Conservation (phyloP, 164 flowering plant genomes). For the Hamamelis virginiana region DNA sequence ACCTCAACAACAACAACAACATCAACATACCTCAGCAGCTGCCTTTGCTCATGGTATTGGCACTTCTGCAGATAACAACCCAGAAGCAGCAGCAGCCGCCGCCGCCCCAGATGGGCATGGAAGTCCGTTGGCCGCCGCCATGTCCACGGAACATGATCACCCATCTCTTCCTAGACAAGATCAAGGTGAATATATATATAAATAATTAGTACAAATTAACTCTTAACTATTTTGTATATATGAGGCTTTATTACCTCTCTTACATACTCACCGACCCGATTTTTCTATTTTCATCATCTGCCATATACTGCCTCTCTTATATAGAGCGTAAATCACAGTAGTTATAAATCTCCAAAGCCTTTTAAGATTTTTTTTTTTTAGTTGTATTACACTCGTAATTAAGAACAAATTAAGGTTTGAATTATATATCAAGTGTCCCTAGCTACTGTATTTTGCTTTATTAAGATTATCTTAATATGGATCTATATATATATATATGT, state of each 20-base stretch:
- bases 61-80: not conserved
- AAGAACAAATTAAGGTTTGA: not conserved
- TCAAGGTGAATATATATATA: too few species aligned
- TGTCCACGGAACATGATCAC: constrained; percentile 14
- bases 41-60: constrained; percentile 34
- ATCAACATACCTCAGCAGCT: too few species aligned
- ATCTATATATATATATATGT: not conserved
- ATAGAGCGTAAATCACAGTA: too few species aligned
- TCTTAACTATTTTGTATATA: too few species aligned
- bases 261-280: too few species aligned
- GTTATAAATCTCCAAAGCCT: not conserved
- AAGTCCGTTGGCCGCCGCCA: too few species aligned
- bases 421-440: not conserved
- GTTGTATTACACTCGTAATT: not conserved
- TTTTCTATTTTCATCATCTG: too few species aligned
- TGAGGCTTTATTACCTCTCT: too few species aligned
- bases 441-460: not conserved
- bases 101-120: too few species aligned
- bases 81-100: too few species aligned
- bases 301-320: too few species aligned
- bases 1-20: too few species aligned
- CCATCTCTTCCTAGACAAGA: constrained; percentile 20
- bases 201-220: not conserved
- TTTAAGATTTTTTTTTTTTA: not conserved
- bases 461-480: not conserved